These are phyloP conservation scores for Fraxinus sp. DNA, from an alignment of 305 asterid species.

Conservation along the genomic window DNA sequence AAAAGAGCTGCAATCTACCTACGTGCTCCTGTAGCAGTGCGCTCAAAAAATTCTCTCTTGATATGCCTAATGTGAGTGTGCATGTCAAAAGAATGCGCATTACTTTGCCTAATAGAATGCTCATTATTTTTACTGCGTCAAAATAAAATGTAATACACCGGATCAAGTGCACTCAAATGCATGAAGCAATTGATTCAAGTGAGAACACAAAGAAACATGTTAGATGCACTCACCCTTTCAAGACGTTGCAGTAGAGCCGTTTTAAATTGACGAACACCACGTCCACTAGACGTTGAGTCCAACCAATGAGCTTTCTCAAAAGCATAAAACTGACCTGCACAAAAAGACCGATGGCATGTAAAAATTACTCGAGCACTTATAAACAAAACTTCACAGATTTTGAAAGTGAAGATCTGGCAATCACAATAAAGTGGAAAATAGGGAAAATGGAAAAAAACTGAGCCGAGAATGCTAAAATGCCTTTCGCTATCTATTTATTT, in stretches of 20 bases:
- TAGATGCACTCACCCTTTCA: slow-evolving; percentile 68
- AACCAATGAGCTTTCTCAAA: slow-evolving; percentile 93
- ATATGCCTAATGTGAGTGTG: background rate
- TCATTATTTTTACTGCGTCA: background rate
- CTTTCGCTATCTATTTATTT: background rate
- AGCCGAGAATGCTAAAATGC: slow-evolving; percentile 10
- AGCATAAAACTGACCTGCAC: slow-evolving; percentile 95
- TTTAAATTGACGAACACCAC: slow-evolving; percentile 98
- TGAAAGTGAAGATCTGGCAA: slow-evolving; percentile 10
- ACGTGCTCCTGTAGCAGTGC: background rate
- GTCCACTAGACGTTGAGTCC: slow-evolving; percentile 97
- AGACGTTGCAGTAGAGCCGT: slow-evolving; percentile 96
- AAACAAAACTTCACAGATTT: background rate
- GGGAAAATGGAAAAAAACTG: background rate
- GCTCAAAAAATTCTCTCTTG: background rate
- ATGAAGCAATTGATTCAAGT: slow-evolving; percentile 21
- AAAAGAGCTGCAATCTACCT: background rate
- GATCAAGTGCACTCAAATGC: slow-evolving; percentile 6
- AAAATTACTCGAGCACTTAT: slow-evolving; percentile 18
- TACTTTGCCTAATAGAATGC: slow-evolving; percentile 1
- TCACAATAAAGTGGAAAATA: background rate
- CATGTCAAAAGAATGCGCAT: background rate
- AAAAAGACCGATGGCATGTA: slow-evolving; percentile 19
- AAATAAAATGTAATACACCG: slow-evolving; percentile 14
- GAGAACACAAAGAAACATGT: slow-evolving; percentile 16